Evolutionary conservation across 148 eudicot species (phyloP), one percentile per base, ranked within the genome.

Genomic region (Beta vulgaris): DNA sequence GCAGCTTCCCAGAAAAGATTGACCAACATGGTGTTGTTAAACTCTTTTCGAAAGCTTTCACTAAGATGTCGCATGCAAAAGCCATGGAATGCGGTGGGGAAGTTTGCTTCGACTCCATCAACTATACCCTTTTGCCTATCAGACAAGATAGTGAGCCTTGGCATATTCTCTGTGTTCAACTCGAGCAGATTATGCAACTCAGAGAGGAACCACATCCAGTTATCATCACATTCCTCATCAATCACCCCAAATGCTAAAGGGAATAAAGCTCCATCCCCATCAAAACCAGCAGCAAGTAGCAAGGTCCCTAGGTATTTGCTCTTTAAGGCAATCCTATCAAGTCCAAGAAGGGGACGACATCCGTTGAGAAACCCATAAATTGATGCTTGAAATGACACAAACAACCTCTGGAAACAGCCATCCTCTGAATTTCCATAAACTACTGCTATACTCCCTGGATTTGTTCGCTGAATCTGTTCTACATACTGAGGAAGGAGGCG

Each of bases 181-280:
- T 89, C 92, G 28, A 91, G 87, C 54, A 91, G 83, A 53, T 71
- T 81, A 60, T 86, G 91, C 64, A 91, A 74, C 81, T 91, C 92
- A 31, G 92, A 88, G 48, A 91, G 88, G 60, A 91, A 89, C 96
- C 96, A 91, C 92, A 88, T 91, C 96, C 96, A 91, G 37, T 79
- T 87, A 13, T 84, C 92, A 58, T 89, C 92, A 72, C 70, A 87
- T 84, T 91, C 96, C 71, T 88, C 92, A 53, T 88, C 91, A 40
- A 91, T 91, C 44, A 91, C 91, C 69, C 91, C 96, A 77, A 91
- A 88, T 26, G 96, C 91, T 71, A 91, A 75, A 70, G 96, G 96
- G 71, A 84, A 91, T 28, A 88, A 55, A 23, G 75, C 91, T 60
- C 89, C 88, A 73, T 91, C 85, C 34, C 92, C 96, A 76, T 91